Base-by-base conservation (phyloP, 2,329 filamentous ascomycete genomes). In the Alternaria atra region DNA sequence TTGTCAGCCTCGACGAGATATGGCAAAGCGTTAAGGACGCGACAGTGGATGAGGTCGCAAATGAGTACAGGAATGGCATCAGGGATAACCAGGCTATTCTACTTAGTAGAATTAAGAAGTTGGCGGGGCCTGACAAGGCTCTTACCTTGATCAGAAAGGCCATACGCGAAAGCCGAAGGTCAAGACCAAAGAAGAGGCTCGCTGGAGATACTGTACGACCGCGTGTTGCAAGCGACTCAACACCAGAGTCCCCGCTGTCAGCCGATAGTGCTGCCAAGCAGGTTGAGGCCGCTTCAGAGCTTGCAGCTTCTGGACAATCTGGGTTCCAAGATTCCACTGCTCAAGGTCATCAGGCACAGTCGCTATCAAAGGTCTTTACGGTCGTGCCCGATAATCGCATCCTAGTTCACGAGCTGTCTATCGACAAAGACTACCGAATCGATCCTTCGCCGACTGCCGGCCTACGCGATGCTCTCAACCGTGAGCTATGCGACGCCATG, bases 1-100 rank as follows among this genome's bases (percentile, higher is more conserved):
- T 94, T 76, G 91, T 94, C 17, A 91, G 93, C 73, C 85, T 95
- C 2, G 92, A 95, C 72, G 90, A 90, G 35, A 94, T 94, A 48
- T 91, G 91, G 84, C 90, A 93, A 73, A 91, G 90, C 3, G 91
- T 95, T 74, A 93, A 93, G 76, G 89, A 93, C 69, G 89, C 89
- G 53, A 91, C 88, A 0, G 89, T 91, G 48, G 88, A 90, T 39
- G 87, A 89, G 15, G 91, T 93, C 2, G 87, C 90, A 1, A 87
- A 87, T 17, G 87, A 93, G n/a, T 94, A 94, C 73, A 87, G 89
- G 35, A 86, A 92, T 70, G 93, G 91, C 61, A 93, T 94, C 65
- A 87, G 91, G 58, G 90, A 93, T 66, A 94, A 93, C 70, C 92
- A 95, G 75, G 82, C 93, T 40, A 90, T 92, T 79, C 82, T 94